Percentiles rank a stretch among this genome's conserved stretches.
These are phyloP conservation scores for Thalassiosira mediterranea DNA, from an alignment of 352 stramenopile species.

Conservation along the genomic window DNA sequence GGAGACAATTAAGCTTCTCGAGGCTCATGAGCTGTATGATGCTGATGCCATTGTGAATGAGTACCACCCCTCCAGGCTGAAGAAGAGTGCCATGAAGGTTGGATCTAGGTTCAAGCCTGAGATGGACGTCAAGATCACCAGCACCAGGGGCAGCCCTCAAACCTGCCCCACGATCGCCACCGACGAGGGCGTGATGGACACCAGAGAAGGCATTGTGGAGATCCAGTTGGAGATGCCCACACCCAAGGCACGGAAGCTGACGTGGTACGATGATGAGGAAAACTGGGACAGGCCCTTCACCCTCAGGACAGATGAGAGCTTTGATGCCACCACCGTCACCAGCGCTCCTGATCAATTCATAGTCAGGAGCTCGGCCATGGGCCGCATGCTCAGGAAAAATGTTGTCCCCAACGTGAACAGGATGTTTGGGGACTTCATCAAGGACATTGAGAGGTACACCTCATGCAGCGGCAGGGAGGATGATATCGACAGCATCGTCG, in stretches of 20 bases:
- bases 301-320: slow-evolving; percentile 32
- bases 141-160: neutral
- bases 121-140: neutral
- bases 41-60: slow-evolving; percentile 14
- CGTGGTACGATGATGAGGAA: slow-evolving; percentile 30
- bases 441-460: slow-evolving; percentile 10
- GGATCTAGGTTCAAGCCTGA: neutral
- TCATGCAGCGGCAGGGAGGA: neutral
- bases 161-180: no score
- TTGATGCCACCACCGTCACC: slow-evolving; percentile 12
- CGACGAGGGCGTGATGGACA: no score
- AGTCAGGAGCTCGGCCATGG: neutral
- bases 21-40: slow-evolving; percentile 21
- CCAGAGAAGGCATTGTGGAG: no score
- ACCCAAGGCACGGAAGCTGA: slow-evolving; percentile 17
- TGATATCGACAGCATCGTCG: slow-evolving; percentile 5
- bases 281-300: slow-evolving; percentile 31
- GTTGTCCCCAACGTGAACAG: slow-evolving; percentile 10
- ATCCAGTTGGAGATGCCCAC: no score
- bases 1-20: slow-evolving; percentile 21
- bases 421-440: slow-evolving; percentile 23
- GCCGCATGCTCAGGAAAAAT: neutral
- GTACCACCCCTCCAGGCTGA: slow-evolving; percentile 16
- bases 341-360: no score
- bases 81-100: slow-evolving; percentile 22